Conservation (phyloP, 2,329 filamentous ascomycete species). For the Trichoderma breve region DNA sequence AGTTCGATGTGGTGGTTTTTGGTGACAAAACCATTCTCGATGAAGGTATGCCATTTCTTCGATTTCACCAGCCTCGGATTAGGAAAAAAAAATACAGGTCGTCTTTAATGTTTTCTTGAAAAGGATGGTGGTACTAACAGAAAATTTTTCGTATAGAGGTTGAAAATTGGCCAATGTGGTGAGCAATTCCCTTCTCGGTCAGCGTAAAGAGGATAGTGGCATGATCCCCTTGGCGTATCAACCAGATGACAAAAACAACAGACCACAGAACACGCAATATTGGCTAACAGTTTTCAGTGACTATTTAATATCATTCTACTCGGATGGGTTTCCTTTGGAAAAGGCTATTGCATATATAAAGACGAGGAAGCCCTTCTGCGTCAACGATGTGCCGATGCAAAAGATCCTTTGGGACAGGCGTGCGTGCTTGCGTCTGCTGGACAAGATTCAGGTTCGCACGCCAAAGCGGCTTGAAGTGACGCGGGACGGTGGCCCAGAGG, state of each 20-base stretch:
- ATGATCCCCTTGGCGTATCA: conserved; percentile 19
- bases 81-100: not conserved
- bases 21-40: conserved; percentile 98
- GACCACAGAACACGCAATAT: not conserved
- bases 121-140: not conserved
- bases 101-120: not conserved
- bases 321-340: conserved; percentile 92
- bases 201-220: conserved; percentile 36
- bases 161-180: conserved; percentile 93
- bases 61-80: not conserved
- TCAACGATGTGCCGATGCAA: conserved; percentile 97
- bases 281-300: conserved; percentile 50
- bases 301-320: conserved; percentile 97
- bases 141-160: conserved; percentile 53
- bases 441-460: conserved; percentile 85
- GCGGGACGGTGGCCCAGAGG: conserved; percentile 80
- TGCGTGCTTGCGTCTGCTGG: conserved; percentile 81
- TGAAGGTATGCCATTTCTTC: conserved; percentile 58
- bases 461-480: conserved; percentile 87
- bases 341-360: conserved; percentile 96
- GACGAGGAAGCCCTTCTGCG: conserved; percentile 90
- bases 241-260: conserved; percentile 1
- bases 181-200: conserved; percentile 38
- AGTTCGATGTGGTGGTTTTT: conserved; percentile 97
- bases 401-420: conserved; percentile 95